Evolutionary conservation across 495 filamentous ascomycete species (phyloP).

Genomic region (Amniculicola lignicola): DNA sequence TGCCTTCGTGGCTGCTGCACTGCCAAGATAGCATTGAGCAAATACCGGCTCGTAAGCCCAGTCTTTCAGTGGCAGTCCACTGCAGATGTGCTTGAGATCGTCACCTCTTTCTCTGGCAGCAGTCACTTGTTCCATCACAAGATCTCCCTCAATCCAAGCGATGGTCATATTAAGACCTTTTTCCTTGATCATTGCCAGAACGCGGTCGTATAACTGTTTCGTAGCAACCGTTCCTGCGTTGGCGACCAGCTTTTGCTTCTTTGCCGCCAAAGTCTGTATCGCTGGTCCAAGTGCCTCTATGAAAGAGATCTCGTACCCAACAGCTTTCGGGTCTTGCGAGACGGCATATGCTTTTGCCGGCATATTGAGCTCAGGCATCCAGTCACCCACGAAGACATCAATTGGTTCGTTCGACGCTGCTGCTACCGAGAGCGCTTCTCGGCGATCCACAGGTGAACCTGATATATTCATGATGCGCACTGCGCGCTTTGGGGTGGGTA

Average conservation of each 20-base stretch:
- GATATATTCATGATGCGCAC: no score
- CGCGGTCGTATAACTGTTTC: conserved; percentile 13
- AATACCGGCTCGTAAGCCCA: conserved; percentile 21
- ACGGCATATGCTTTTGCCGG: no score
- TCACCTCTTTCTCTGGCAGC: conserved; percentile 20
- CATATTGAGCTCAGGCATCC: conserved; percentile 28
- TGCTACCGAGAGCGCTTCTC: no score
- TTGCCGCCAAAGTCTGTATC: conserved; percentile 25
- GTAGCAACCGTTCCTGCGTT: conserved; percentile 27
- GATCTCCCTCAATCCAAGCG: conserved; percentile 27
- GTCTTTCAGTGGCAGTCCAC: conserved; percentile 20
- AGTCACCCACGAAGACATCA: conserved; percentile 33
- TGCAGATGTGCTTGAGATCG: conserved; percentile 15
- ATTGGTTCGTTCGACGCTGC: conserved; percentile 22
- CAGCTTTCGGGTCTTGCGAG: conserved; percentile 7
- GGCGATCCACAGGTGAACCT: no score
- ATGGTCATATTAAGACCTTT: conserved; percentile 28
- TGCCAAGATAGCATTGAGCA: conserved; percentile 27
- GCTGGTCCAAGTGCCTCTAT: conserved; percentile 27
- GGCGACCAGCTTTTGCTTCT: conserved; percentile 21
- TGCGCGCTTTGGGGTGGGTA: no score
- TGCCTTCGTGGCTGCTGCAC: no score
- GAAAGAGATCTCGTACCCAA: conserved; percentile 29
- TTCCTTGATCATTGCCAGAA: conserved; percentile 23
- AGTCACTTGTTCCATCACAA: conserved; percentile 13